phyloP scores from a whole-genome alignment of 805 yeast genomes.

The Candida pseudofarinosa region DNA sequence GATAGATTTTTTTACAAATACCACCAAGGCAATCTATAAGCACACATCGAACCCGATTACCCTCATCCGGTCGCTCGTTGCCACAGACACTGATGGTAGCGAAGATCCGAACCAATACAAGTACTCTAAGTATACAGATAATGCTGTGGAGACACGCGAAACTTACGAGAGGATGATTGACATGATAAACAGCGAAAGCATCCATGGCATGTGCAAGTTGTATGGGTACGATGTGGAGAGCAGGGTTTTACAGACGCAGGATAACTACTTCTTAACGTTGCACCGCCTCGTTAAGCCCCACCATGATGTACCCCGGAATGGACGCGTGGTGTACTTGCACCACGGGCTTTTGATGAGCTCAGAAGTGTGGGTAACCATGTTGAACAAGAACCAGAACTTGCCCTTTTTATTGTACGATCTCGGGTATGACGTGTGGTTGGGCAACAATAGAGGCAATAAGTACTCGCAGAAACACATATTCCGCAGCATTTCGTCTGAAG shows the following conservation, averaged over 20 bases:
- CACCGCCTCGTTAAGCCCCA: constrained; percentile 55
- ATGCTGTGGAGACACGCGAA: constrained; percentile 13
- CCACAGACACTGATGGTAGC: not conserved
- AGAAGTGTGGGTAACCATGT: constrained; percentile 64
- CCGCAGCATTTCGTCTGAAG: constrained; percentile 30
- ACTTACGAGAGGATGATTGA: constrained; percentile 28
- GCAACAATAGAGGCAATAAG: constrained; percentile 60
- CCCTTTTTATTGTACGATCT: constrained; percentile 74
- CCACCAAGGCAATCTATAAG: constrained; percentile 22
- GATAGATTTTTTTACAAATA: constrained; percentile 31
- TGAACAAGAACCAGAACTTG: constrained; percentile 39
- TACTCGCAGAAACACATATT: constrained; percentile 73
- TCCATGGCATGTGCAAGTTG: constrained; percentile 61
- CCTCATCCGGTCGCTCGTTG: constrained; percentile 10
- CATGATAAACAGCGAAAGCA: constrained; percentile 45
- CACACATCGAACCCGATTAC: constrained; percentile 25
- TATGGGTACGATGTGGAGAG: constrained; percentile 73
- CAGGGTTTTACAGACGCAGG: constrained; percentile 72
- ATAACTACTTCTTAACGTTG: constrained; percentile 69
- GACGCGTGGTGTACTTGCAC: constrained; percentile 70
- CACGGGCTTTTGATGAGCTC: constrained; percentile 90
- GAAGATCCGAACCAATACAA: constrained; percentile 17
- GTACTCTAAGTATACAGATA: constrained; percentile 16
- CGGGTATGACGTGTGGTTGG: constrained; percentile 94
- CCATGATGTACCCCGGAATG: constrained; percentile 17